A percentile compares a stretch with the other conserved stretches of the same genome.
phyloP scores from a whole-genome alignment of 1,139 yeast species.

The Hansenula lynferdii region DNA sequence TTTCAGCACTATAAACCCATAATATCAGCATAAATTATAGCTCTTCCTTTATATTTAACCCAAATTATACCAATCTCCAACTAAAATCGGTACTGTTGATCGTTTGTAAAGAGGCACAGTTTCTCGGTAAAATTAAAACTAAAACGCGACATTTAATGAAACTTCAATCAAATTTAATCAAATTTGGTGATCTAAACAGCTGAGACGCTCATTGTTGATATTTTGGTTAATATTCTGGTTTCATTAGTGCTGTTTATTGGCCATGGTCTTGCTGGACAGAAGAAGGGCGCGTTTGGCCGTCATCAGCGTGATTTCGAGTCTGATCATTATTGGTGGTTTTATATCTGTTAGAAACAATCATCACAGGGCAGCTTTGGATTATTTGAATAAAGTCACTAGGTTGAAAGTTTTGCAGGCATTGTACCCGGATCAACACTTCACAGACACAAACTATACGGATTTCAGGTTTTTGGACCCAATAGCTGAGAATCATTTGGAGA shows the following conservation, averaged over 20 bases:
- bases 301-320: slow-evolving; percentile 2
- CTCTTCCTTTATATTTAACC: too few species aligned
- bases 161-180: too few species aligned
- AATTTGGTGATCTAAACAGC: too few species aligned
- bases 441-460: slow-evolving; percentile 14
- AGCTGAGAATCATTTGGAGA: slow-evolving; percentile 3
- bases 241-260: background rate
- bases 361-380: slow-evolving; percentile 14
- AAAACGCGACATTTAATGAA: too few species aligned
- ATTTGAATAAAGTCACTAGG: slow-evolving; percentile 15
- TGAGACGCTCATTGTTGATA: background rate
- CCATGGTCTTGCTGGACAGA: background rate
- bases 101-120: too few species aligned
- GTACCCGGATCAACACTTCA: slow-evolving; percentile 19
- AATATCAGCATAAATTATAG: too few species aligned
- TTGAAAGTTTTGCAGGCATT: slow-evolving; percentile 17
- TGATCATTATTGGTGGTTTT: background rate
- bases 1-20: too few species aligned
- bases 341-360: slow-evolving; percentile 14
- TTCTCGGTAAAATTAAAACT: too few species aligned
- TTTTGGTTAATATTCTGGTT: background rate
- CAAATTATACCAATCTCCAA: too few species aligned
- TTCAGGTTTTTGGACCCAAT: slow-evolving; percentile 15
- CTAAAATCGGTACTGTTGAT: too few species aligned
- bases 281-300: background rate